Base-by-base conservation (phyloP, 352 stramenopile species). In the Pythium plurisporium region DNA sequence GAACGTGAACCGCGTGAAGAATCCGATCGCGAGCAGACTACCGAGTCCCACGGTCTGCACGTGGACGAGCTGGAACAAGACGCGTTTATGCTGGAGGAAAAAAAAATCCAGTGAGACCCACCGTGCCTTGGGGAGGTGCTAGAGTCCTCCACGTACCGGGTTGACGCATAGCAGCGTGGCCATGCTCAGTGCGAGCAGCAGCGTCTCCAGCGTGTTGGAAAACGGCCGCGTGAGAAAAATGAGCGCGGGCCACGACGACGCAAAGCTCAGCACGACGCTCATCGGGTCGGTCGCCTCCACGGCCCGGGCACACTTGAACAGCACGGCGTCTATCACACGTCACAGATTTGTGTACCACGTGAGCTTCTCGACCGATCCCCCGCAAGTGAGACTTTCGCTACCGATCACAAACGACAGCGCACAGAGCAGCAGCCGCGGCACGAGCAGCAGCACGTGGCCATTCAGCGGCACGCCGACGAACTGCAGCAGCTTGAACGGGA, bases 1-100 rank as follows among this genome's bases (percentile, higher is more conserved):
- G 59, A 94, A 95, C 9, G 83, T 92, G 66, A 95, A 91, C 19
- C 85, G 69, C 25, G 76, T 87, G 62, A 94, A 95, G 45, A 89
- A 73, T 27, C 79, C 86, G 7, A 89, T 2, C 0, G 79, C 82
- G 20, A 90, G 59, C n/a, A 89, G 63, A 54, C 59, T 70, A 3
- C 84, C 84, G n/a, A 94, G 69, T 2, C 77, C 6, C 36, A 86
- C 30, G 10, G 77, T 86, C 45, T 89, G 80, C 1, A 59, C n/a
- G 30, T 86, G 75, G 7, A 87, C 15, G 0, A 69, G 0, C 0
- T 56, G 45, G n/a, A 52, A 57, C 0, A 74, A 42, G 27, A 79
- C 38, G 23, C 72, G 73, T n/a, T 47, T 58, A 62, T 87, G 50
- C 76, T 87, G 44, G 20, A 5, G 25, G n/a, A n/a, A n/a, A n/a